Conservation (phyloP, 1,284 basidiomycete species). For the Cryptococcus sp. region DNA sequence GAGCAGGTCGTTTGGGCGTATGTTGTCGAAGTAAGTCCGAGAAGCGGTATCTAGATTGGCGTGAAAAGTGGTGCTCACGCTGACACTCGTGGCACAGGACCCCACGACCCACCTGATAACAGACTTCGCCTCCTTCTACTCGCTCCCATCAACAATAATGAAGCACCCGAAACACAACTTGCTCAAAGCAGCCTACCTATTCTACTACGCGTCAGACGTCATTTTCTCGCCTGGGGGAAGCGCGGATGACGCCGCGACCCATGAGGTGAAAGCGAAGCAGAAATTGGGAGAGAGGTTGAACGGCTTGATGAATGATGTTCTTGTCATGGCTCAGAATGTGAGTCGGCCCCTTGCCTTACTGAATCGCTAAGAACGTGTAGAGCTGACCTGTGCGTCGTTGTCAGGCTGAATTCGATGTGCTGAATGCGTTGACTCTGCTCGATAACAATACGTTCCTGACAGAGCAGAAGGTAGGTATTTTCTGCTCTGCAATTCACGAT, state of each 20-base stretch:
- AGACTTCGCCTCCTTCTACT: slow-evolving; percentile 96
- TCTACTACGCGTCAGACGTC: slow-evolving; percentile 58
- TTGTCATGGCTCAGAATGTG: slow-evolving; percentile 71
- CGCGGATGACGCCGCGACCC: slow-evolving; percentile 34
- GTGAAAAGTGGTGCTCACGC: background rate
- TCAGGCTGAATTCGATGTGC: slow-evolving; percentile 85
- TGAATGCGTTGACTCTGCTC: slow-evolving; percentile 93
- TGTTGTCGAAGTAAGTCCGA: slow-evolving; percentile 76
- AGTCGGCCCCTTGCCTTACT: slow-evolving; percentile 9
- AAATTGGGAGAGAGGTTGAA: slow-evolving; percentile 70
- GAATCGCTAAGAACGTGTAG: background rate
- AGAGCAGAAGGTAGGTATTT: slow-evolving; percentile 69
- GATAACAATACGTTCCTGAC: slow-evolving; percentile 83
- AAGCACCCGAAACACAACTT: slow-evolving; percentile 51
- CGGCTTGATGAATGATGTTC: slow-evolving; percentile 71
- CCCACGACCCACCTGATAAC: slow-evolving; percentile 79
- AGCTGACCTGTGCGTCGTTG: background rate
- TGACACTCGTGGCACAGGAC: slow-evolving; percentile 60
- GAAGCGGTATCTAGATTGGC: background rate
- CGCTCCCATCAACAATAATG: slow-evolving; percentile 73
- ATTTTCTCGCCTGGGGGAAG: slow-evolving; percentile 42
- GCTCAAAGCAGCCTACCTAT: slow-evolving; percentile 60
- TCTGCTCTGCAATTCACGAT: background rate
- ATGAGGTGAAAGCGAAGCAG: slow-evolving; percentile 62
- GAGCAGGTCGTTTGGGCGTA: slow-evolving; percentile 95